Evolutionary conservation across 305 asterid species (phyloP).

Genomic region (Salvia sclarea): DNA sequence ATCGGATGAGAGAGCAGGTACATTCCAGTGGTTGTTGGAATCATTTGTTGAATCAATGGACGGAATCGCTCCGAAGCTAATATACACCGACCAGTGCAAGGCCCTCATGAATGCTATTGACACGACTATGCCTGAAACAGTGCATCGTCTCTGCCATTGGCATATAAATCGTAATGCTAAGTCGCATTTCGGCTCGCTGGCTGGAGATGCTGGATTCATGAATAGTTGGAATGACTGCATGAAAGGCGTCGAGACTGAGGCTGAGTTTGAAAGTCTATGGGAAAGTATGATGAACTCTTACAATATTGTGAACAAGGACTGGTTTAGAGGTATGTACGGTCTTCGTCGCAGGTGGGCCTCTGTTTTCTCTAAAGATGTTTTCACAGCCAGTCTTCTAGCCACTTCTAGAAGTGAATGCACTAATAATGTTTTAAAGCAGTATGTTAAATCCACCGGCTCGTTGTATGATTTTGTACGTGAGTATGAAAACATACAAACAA

Average conservation of each 20-base stretch:
- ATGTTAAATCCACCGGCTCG: fast-evolving
- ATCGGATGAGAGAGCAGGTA: neutral
- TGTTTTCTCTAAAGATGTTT: neutral
- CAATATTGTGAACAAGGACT: no score
- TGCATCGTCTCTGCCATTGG: neutral
- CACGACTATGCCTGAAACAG: neutral
- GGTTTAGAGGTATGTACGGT: neutral
- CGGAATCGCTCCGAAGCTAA: neutral
- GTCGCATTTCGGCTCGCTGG: neutral
- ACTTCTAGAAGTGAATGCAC: neutral
- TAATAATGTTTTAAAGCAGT: neutral
- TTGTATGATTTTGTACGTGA: neutral
- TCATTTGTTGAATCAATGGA: neutral
- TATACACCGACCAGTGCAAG: neutral
- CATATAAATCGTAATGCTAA: neutral
- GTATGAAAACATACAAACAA: neutral
- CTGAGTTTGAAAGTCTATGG: neutral
- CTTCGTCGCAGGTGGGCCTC: neutral
- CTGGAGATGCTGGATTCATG: no score
- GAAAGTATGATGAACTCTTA: neutral
- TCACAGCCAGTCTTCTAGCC: neutral
- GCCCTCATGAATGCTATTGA: neutral
- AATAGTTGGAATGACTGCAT: neutral
- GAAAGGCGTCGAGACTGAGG: neutral
- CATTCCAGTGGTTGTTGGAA: neutral